Conservation (phyloP, 805 yeast species). For the Cyberlindnera lachancei region DNA sequence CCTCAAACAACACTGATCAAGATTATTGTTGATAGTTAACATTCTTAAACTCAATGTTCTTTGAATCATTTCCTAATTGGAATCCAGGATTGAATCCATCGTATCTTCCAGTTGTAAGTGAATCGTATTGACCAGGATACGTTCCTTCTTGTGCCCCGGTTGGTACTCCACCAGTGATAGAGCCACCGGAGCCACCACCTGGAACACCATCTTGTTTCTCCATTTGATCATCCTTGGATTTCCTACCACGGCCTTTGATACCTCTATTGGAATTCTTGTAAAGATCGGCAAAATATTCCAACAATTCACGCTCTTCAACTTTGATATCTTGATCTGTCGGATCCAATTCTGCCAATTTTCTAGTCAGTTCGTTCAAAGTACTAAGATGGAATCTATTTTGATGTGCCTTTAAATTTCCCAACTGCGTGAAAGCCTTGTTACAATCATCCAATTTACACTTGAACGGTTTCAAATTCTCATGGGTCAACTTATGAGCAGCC, state of each 20-base stretch:
- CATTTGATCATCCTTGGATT: no score
- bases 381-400: conserved; percentile 82
- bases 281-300: conserved; percentile 71
- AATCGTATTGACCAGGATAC: neutral
- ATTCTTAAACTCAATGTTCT: conserved; percentile 20
- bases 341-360: conserved; percentile 55
- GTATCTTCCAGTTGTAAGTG: neutral
- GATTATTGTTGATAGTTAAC: conserved; percentile 17
- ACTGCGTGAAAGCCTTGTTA: conserved; percentile 78
- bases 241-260: conserved; percentile 83
- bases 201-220: no score
- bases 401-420: conserved; percentile 90
- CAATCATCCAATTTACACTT: conserved; percentile 77
- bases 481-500: conserved; percentile 82
- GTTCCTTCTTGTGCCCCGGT: no score
- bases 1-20: no score
- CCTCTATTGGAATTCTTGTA: conserved; percentile 89
- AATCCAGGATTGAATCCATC: neutral
- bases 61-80: conserved; percentile 1
- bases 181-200: no score
- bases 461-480: conserved; percentile 70
- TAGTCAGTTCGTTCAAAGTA: conserved; percentile 61
- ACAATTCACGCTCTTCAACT: conserved; percentile 54
- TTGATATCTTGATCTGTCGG: conserved; percentile 45
- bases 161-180: no score